Evolutionary conservation across 306 rosid genomes (phyloP), one percentile per base, ranked within the genome.

Genomic region (Citrullus colocynthis): DNA sequence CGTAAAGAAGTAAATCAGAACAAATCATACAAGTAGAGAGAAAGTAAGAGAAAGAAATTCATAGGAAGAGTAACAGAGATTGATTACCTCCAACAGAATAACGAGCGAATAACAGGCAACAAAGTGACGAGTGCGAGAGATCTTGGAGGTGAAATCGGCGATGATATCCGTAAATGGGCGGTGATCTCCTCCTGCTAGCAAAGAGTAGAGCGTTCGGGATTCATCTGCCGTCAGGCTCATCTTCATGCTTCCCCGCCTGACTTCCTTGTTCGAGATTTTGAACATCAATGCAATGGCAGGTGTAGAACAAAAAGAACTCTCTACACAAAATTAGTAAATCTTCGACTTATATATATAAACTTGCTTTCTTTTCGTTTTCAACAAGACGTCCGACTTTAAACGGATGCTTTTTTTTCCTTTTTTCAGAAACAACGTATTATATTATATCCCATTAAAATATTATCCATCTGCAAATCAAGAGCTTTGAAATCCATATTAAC

Each of bases 41-140:
- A 6, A 45, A 55, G 14, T 0, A 17, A 6, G 9, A 5, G 15
- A 8, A 10, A 12, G 12, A 16, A 69, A 10, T 36, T 76, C n/a
- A 51, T 2, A 21, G 7, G 54, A 30, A 55, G 11, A 37, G 20
- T 57, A 28, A 16, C 15, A 73, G 8, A 67, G 42, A 63, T 5
- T 18, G 74, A 72, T 12, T 66, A 78, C 99, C 97, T 92, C 87
- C 5, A 95, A 76, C 59, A 95, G 92, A 78, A 86, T 10, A 55
- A 89, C 78, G 78, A 95, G 78, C 52, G 92, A 90, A 63, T 93
- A 89, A 86, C 90, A 92, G 62, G 91, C 78, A 48, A 87, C 70
- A 84, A 88, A 95, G 80, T 90, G 90, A 58, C 89, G 91, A 71
- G 63, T 44, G 67, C 63, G 70, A 20, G 90, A 78, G 84, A 92